These are phyloP conservation scores for sweet orange (Citrus sinensis) DNA, from an alignment of 345 rosid species.

Conservation along the genomic window DNA sequence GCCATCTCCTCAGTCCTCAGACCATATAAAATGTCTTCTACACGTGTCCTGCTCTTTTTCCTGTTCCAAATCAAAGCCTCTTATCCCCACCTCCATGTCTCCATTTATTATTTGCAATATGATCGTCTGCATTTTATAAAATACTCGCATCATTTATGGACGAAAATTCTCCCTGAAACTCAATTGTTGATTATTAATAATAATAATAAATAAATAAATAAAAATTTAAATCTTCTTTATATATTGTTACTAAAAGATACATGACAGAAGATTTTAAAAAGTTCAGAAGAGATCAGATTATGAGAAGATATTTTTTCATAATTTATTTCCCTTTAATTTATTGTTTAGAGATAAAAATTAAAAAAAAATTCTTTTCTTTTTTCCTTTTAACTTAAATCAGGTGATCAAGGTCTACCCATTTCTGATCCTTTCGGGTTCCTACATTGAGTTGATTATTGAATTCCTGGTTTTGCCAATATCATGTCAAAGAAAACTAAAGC, in stretches of 20 bases:
- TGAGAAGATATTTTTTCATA: rapidly evolving
- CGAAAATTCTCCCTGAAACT: too few species aligned
- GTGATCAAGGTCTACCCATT: background rate
- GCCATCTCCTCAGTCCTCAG: background rate
- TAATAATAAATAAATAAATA: too few species aligned
- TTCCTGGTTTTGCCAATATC: background rate
- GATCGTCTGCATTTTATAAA: background rate
- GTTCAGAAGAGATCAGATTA: too few species aligned
- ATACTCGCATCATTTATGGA: background rate
- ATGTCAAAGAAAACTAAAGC: background rate
- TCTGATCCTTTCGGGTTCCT: background rate
- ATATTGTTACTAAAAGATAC: too few species aligned
- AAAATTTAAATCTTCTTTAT: too few species aligned
- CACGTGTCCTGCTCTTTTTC: constrained; percentile 25
- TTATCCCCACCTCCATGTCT: background rate
- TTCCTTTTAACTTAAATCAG: background rate
- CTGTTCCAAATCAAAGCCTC: background rate
- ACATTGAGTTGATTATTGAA: background rate
- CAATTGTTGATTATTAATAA: too few species aligned
- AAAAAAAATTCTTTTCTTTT: background rate
- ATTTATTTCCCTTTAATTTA: background rate
- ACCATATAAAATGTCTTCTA: background rate
- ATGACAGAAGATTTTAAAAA: too few species aligned
- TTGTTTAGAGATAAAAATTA: background rate
- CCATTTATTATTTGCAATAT: background rate